A percentile compares a stretch with the other conserved stretches of the same genome.
Evolutionary conservation across 371 early-diverging fungal species (phyloP).

Genomic region (Mortierella sp.): DNA sequence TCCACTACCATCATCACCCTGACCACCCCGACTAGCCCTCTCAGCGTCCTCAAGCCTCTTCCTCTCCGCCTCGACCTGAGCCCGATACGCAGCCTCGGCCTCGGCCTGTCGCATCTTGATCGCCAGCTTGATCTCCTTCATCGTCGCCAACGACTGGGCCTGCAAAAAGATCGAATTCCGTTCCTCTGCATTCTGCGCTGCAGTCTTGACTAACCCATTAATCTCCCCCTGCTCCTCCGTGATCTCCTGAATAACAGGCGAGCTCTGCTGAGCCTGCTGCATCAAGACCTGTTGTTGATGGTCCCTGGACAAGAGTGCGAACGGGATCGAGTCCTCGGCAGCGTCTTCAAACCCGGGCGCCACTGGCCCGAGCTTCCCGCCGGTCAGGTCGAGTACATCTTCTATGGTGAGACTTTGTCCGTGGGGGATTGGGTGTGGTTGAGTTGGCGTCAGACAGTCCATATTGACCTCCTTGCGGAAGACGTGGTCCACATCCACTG

Average conservation of each 20-base stretch:
- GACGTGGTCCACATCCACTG: conserved; percentile 94
- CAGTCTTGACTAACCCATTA: background rate
- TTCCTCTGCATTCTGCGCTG: conserved; percentile 22
- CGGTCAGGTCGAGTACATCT: conserved; percentile 61
- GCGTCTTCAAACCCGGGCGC: conserved; percentile 29
- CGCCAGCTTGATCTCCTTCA: conserved; percentile 30
- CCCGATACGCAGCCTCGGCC: conserved; percentile 46
- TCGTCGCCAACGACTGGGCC: conserved; percentile 39
- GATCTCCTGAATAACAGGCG: background rate
- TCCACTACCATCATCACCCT: conserved; percentile 18
- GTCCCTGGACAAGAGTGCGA: conserved; percentile 20
- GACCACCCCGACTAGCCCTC: conserved; percentile 18
- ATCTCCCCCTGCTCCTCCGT: background rate
- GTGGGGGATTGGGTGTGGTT: conserved; percentile 70
- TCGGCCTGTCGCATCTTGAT: conserved; percentile 18
- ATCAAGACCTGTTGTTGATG: conserved; percentile 31
- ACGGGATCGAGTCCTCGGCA: conserved; percentile 24
- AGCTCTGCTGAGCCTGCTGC: conserved; percentile 4
- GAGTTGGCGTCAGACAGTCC: conserved; percentile 85
- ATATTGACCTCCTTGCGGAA: conserved; percentile 93
- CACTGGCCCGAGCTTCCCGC: conserved; percentile 19
- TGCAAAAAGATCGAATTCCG: conserved; percentile 29
- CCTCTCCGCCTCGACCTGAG: conserved; percentile 60
- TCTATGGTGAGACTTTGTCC: conserved; percentile 72
- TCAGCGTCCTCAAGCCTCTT: conserved; percentile 26